phyloP scores from a whole-genome alignment of 2,329 filamentous ascomycete species.

The Penicillium oxalicum region DNA sequence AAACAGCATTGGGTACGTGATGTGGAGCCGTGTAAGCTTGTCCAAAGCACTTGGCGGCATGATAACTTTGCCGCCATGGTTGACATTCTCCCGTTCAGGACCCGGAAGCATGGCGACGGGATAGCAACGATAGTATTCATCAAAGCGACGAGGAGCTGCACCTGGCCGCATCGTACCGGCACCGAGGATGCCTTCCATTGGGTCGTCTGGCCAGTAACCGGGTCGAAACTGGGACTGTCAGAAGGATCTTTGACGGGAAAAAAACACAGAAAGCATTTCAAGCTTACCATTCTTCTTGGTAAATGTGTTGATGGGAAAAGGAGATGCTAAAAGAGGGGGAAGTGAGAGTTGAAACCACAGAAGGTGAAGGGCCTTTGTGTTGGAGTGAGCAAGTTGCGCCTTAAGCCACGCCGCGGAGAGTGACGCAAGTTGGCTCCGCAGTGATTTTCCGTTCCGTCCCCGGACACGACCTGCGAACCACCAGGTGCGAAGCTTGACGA shows the following conservation, averaged over 20 bases:
- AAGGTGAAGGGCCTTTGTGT: background rate
- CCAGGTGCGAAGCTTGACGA: background rate
- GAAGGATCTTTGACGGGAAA: background rate
- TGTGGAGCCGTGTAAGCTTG: constrained; percentile 91
- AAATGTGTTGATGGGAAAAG: background rate
- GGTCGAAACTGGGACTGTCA: constrained; percentile 37
- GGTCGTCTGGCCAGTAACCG: constrained; percentile 48
- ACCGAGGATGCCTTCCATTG: constrained; percentile 49
- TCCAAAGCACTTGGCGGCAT: constrained; percentile 93
- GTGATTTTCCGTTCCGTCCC: constrained; percentile 40
- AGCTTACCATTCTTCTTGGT: constrained; percentile 22
- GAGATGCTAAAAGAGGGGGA: background rate
- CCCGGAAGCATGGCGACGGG: constrained; percentile 91
- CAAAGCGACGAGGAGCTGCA: constrained; percentile 67
- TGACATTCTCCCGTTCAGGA: constrained; percentile 78
- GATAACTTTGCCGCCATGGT: constrained; percentile 96
- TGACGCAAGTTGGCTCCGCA: constrained; percentile 35
- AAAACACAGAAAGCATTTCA: background rate
- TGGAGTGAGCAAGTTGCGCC: constrained; percentile 1
- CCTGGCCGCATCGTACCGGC: constrained; percentile 48
- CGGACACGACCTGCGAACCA: constrained; percentile 15
- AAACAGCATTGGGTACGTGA: constrained; percentile 95
- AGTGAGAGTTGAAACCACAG: background rate
- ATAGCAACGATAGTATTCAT: constrained; percentile 98
- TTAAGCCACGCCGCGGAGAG: constrained; percentile 19